Evolutionary conservation across 129 eudicot genomes (phyloP), one percentile per base, ranked within the genome.

Genomic region (Pulicaria dysenterica): DNA sequence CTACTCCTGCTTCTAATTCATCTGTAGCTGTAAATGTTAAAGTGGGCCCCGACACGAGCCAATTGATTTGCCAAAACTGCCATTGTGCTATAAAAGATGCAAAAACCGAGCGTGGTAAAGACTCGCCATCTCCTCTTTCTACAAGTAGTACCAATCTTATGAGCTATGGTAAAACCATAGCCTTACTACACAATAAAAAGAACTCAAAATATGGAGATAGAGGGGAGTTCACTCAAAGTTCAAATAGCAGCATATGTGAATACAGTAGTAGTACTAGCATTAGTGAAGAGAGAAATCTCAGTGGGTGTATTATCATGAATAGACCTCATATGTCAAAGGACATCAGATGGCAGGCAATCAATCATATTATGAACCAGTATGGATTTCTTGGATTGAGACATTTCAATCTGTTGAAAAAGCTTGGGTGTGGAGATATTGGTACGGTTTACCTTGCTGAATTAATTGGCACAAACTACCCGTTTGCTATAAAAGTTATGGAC

Each of bases 401-500:
- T 79, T 94, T 94, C 39, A 94, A 84, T 79, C 82, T 94, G 5
- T 64, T 95, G 69, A 88, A 88, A 69, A 95, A 95, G 67, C 96
- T 95, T 63, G 99, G 99, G 14, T 89, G 89, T 66, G 99, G 99
- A 43, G 99, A 95, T 50, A 91, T 95, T 42, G 99, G 99, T 53
- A 90, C 99, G 0, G 99, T 94, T 16, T 94, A 94, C 82, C 96
- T 94, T 56, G 97, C 97, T 9, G 96, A 94, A 51, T 80, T 94
- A 48, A 75, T 86, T 11, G 96, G 90, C 62, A 88, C 97, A 0
- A 80, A 73, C 58, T 91, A 89, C 79, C 88, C 80, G 5, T 95
- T 90, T 78, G 99, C 99, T 6, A 95, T 95, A 54, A 95, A 95
- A 74, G 93, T 95, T 14, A 95, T 95, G 97, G 99, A 95, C 75